phyloP scores from a whole-genome alignment of 2,329 filamentous ascomycete genomes.

The Epichloe sp. region DNA sequence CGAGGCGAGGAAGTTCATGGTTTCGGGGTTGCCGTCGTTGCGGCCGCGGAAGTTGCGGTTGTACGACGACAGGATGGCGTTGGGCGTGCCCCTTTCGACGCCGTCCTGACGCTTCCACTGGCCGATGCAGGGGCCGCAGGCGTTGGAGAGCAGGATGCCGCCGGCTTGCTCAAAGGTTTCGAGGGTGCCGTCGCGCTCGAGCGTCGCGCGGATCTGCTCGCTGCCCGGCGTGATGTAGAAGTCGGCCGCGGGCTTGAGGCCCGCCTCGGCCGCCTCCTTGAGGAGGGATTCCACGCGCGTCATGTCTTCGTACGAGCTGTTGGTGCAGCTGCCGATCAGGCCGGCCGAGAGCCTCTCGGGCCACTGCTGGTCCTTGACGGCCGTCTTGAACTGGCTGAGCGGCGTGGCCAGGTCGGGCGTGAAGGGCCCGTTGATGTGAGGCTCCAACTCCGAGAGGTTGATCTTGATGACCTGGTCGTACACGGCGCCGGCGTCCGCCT shows the following conservation, averaged over 20 bases:
- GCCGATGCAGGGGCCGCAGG: conserved; percentile 86
- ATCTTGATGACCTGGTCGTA: conserved; percentile 91
- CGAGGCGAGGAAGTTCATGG: conserved; percentile 97
- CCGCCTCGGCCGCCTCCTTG: conserved; percentile 80
- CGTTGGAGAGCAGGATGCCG: conserved; percentile 83
- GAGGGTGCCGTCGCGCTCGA: conserved; percentile 79
- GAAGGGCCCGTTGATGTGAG: conserved; percentile 93
- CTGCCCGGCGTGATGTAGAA: conserved; percentile 96
- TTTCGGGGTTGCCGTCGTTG: conserved; percentile 91
- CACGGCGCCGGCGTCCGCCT: conserved; percentile 65
- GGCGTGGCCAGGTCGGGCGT: conserved; percentile 92
- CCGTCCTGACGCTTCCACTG: conserved; percentile 91
- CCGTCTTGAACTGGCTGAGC: conserved; percentile 76
- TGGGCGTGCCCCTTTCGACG: conserved; percentile 69
- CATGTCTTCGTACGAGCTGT: conserved; percentile 99
- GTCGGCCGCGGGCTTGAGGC: conserved; percentile 74
- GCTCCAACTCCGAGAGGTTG: conserved; percentile 79
- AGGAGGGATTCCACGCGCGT: conserved; percentile 86
- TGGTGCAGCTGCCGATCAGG: conserved; percentile 95
- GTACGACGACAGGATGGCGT: conserved; percentile 94
- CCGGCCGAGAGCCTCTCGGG: conserved; percentile 83
- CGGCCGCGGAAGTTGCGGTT: conserved; percentile 97
- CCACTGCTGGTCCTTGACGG: conserved; percentile 77
- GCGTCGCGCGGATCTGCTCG: conserved; percentile 89
- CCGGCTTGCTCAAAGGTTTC: conserved; percentile 76